Evolutionary conservation across 192 early-diverging fungal species (phyloP), one percentile per base, ranked within the genome.

Genomic region (Backusella tuberculispora): DNA sequence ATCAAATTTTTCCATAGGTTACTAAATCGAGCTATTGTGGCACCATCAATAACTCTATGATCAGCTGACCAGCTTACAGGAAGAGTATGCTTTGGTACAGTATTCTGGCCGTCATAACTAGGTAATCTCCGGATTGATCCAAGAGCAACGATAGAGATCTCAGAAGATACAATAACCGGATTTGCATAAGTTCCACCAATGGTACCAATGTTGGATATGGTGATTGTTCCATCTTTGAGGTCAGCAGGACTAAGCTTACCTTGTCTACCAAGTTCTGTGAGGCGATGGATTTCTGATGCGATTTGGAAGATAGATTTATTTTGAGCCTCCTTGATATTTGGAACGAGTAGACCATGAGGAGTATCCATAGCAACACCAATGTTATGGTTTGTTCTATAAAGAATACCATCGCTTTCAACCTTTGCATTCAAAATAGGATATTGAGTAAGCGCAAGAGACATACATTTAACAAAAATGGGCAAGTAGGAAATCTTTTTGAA

Each of bases 331-430:
- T 98, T 98, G 80, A 99, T 91, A 73, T 95, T 97, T 15, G 98
- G 98, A 10, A 98, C 96, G 45, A 99, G 69, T 26, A 99, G 83
- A 1, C 97, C 98, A 71, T 92, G 84, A 5, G 96, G 94, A 4
- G 96, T 96, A 76, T 99, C 98, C 95, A 99, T 96, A 13, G 98
- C 98, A 38, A 99, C 80, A 44, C 95, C 94, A 77, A 99, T 93
- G 83, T 99, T 97, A 81, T 98, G 97, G 3, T 81, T 78, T 4
- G 81, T 82, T 53, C 95, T 87, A 80, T 92, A 96, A 71, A 85
- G 81, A 47, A 99, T 76, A 0, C 77, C 78, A 73, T 86, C 81
- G 13, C 83, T 75, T 17, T 83, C 74, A 0, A 94, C 38, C 6
- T 95, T 70, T 13, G 95, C 90, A 69, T 99, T 99, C 42, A 99